Evolutionary conservation across 1,284 basidiomycete species (phyloP).

Genomic region (Porogramme epimiltina): DNA sequence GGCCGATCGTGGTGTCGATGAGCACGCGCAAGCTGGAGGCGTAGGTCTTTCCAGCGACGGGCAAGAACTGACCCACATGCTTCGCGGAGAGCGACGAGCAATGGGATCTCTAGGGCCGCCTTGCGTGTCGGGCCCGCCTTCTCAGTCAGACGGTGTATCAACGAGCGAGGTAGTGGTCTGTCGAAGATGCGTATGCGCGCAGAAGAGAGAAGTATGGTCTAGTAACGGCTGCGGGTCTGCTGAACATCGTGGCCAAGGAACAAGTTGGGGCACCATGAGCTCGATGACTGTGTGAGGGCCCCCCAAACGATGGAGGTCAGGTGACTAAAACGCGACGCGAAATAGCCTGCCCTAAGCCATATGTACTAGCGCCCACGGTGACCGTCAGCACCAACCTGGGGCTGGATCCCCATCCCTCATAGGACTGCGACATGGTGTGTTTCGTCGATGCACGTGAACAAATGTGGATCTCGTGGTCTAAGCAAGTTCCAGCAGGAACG

Average conservation of each 20-base stretch:
- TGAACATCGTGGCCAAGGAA: slow-evolving; percentile 12
- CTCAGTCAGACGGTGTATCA: not conserved
- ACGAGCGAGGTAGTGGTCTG: not conserved
- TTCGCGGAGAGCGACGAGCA: too few relatives aligned
- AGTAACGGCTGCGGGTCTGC: not conserved
- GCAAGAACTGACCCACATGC: slow-evolving; percentile 4
- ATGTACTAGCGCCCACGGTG: too few relatives aligned
- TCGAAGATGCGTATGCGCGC: not conserved
- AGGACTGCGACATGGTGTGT: too few relatives aligned
- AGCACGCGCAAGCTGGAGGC: slow-evolving; percentile 24
- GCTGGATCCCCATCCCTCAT: too few relatives aligned
- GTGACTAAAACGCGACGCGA: too few relatives aligned
- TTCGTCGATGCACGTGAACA: too few relatives aligned
- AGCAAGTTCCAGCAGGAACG: too few relatives aligned
- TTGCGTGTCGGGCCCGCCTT: not conserved
- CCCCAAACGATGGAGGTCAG: too few relatives aligned
- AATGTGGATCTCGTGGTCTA: too few relatives aligned
- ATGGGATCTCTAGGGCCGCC: not conserved
- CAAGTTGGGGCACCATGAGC: not conserved
- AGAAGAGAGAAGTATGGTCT: slow-evolving; percentile 8
- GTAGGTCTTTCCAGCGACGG: not conserved
- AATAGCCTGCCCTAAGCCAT: too few relatives aligned
- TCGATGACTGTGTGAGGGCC: too few relatives aligned
- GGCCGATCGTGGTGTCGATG: slow-evolving; percentile 33
- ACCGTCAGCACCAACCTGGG: too few relatives aligned